Evolutionary conservation across 2,329 filamentous ascomycete genomes (phyloP), one percentile per base, ranked within the genome.

Genomic region (Pestalotiopsis sp.): DNA sequence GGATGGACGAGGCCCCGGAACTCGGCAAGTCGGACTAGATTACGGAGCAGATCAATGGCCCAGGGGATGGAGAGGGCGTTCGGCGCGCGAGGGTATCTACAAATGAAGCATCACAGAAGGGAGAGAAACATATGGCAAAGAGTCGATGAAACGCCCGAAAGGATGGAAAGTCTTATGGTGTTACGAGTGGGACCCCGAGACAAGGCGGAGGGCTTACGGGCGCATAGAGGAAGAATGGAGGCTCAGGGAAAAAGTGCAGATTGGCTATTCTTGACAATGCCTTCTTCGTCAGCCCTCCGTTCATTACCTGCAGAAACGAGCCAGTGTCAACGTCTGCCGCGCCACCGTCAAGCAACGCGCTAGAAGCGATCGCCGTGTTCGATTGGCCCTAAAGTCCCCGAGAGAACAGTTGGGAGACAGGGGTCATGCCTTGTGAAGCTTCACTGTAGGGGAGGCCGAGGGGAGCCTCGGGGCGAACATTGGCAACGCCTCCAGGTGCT

Each of bases 321-420:
- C 44, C 44, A 52, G 44, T 52, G 17, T 26, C 62, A 55, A 65
- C 26, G 48, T 20, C 22, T 44, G 62, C 62, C 39, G 30, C 52
- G 62, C 62, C 62, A 65, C 62, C 52, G 17, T 56, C 40, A 39
- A 14, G n/a, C n/a, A 52, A 14, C 13, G 24, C 26, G 39, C 24
- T 65, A 55, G 40, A 22, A 38, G 59, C 22, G n/a, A 48, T 30
- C 38, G 20, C 24, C 9, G 9, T 7, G 10, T 55, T 35, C 52
- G 48, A 68, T 68, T 68, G 64, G 67, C 56, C 30, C 26, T 44
- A 52, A 61, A 56, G 35, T 58, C 60, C 40, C 66, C 60, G 66
- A 64, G 14, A 35, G 56, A 9, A 58, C 9, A 26, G 17, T n/a
- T 26, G 24, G 14, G 22, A 26, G 56, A 58, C 24, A 61, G 58